Evolutionary conservation across 495 filamentous ascomycete species (phyloP), one percentile per base, ranked within the genome.

Genomic region (Annulohypoxylon moriforme): DNA sequence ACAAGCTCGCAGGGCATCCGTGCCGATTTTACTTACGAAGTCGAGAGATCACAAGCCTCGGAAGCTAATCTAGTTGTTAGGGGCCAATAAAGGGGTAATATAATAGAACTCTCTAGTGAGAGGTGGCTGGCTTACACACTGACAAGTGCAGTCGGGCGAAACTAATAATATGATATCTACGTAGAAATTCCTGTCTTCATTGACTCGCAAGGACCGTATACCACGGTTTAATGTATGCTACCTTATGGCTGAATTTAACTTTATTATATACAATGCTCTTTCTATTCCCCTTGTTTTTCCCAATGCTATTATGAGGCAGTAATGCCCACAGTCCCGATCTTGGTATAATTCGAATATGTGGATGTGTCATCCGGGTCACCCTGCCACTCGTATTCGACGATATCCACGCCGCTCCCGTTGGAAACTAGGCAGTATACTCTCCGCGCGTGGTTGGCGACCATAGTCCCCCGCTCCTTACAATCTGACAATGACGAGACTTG

Each of bases 371-470:
- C 60, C 4, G 74, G 69, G 38, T 76, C 52, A 1, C 74, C 76
- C 18, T 46, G 27, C 76, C 76, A 76, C 9, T 44, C 71, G 38
- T 64, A 78, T 56, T 76, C 76, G 34, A 75, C 63, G 10, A 78
- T 78, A 7, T 71, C 58, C 3, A 33, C 49, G n/a, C 60, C 22
- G 20, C 27, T 55, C 3, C 52, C 70, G 0, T 25, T 68, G 14
- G 59, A 68, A 7, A 68, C 71, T 3, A 78, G 11, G 56, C 76
- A 76, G 60, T 76, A 78, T 44, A 76, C 31, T 42, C 71, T 60
- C 49, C 68, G 53, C 3, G 67, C 74, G 14, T 47, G 72, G 49
- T 67, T 72, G 4, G 69, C 76, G 6, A 44, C 36, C 60, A 78
- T 73, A 20, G 56, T 78, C 11, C 50, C 27, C 22, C 33, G 63